Conservation (phyloP, 352 stramenopile genomes). For the Plasmopara halstedii region DNA sequence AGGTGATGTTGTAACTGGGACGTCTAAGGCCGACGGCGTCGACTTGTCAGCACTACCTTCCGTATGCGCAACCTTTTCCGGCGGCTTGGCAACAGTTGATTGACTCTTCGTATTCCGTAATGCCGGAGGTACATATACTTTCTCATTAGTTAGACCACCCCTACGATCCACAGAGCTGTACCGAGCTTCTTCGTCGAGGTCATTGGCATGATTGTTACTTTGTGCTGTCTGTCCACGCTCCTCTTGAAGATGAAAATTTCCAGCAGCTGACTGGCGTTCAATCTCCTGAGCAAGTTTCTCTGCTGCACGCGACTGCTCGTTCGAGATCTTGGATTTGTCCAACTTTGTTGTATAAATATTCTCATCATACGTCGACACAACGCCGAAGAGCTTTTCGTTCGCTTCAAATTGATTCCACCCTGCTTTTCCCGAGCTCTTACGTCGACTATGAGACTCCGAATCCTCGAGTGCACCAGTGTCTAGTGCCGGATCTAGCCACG, state of each 20-base stretch:
- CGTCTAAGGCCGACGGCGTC: conserved; percentile 5
- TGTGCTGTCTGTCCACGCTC: conserved; percentile 69
- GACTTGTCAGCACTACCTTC: conserved; percentile 3
- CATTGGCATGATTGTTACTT: conserved; percentile 26
- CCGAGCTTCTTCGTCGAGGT: conserved; percentile 92
- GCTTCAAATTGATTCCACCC: conserved; percentile 96
- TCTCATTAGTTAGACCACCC: conserved; percentile 7
- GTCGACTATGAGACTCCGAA: conserved; percentile 8
- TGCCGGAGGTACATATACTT: conserved; percentile 63
- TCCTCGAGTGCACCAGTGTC: conserved; percentile 72
- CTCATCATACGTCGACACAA: conserved; percentile 94
- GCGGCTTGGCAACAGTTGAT: conserved; percentile 26
- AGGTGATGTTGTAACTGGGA: neutral
- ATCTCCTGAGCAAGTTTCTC: conserved; percentile 94
- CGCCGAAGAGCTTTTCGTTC: conserved; percentile 95
- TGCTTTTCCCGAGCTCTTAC: conserved; percentile 27
- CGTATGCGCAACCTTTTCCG: conserved; percentile 13
- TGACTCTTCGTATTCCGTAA: conserved; percentile 42
- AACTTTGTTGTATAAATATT: conserved; percentile 98
- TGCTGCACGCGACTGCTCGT: conserved; percentile 76
- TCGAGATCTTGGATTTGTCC: conserved; percentile 90
- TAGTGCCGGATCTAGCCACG: conserved; percentile 75
- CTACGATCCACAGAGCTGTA: conserved; percentile 91
- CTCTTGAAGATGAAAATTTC: conserved; percentile 94
- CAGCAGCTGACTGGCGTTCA: conserved; percentile 74